These are phyloP conservation scores for Corymbia citriodora DNA, from an alignment of 441 rosid species.

Conservation along the genomic window DNA sequence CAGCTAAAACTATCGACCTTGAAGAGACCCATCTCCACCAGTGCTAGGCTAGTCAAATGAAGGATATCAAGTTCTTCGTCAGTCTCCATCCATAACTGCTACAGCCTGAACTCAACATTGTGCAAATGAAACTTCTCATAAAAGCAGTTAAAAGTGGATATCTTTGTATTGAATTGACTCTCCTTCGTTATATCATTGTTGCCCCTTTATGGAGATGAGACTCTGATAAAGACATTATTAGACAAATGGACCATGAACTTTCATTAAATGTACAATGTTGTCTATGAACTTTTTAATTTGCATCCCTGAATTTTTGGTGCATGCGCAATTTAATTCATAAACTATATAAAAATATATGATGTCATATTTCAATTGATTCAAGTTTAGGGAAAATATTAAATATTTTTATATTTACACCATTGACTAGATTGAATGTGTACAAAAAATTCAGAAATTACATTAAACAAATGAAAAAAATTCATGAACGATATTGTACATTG, in stretches of 20 bases:
- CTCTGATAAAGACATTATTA: background rate
- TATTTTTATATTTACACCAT: no score
- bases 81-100: background rate
- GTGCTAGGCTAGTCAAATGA: background rate
- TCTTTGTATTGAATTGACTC: background rate
- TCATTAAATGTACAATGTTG: accelerated
- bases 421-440: no score
- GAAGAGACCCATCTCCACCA: background rate
- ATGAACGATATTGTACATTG: background rate
- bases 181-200: background rate
- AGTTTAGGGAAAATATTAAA: accelerated
- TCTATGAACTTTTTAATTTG: no score
- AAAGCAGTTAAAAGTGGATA: background rate
- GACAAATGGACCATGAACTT: background rate
- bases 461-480: no score
- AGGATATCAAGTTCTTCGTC: background rate
- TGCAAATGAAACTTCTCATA: background rate
- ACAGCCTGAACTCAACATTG: background rate
- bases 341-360: no score
- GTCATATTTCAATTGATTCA: no score
- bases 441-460: no score
- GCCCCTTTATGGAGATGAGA: background rate
- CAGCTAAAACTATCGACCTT: background rate
- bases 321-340: background rate
- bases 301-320: background rate